These are phyloP conservation scores for Apiospora marii DNA, from an alignment of 2,329 filamentous ascomycete species.

Conservation along the genomic window DNA sequence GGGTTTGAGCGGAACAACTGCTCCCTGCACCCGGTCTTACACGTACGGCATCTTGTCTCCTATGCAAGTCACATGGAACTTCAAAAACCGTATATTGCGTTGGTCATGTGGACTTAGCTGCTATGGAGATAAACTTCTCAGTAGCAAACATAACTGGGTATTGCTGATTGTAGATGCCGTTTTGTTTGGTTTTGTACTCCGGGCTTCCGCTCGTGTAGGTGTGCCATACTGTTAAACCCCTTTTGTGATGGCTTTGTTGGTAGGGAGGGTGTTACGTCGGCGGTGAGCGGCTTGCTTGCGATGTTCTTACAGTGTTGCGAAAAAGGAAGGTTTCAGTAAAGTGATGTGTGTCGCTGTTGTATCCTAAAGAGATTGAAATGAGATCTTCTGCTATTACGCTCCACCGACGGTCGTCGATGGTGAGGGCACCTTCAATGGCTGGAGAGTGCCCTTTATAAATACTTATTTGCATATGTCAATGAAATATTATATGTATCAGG, in stretches of 20 bases:
- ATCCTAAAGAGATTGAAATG: too few relatives aligned
- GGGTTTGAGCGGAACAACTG: not conserved
- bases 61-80: conserved; percentile 12
- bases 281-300: too few relatives aligned
- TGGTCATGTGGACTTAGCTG: not conserved
- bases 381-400: not conserved
- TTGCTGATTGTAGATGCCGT: not conserved
- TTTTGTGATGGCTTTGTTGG: not conserved
- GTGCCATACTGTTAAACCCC: not conserved
- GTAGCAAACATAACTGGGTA: not conserved
- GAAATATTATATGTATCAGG: not conserved
- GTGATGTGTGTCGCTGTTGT: not conserved
- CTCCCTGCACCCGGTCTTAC: conserved; percentile 8
- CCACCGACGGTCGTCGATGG: not conserved
- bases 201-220: not conserved
- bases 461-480: too few relatives aligned
- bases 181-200: too few relatives aligned
- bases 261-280: not conserved
- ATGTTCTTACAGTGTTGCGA: not conserved
- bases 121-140: not conserved
- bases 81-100: not conserved
- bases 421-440: too few relatives aligned
- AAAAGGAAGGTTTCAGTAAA: not conserved
- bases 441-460: too few relatives aligned
- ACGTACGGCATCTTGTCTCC: not conserved